A percentile compares a stretch with the other conserved stretches of the same genome.
Conservation (phyloP, 1,284 basidiomycete genomes). For the Ganoderma multipileum region DNA sequence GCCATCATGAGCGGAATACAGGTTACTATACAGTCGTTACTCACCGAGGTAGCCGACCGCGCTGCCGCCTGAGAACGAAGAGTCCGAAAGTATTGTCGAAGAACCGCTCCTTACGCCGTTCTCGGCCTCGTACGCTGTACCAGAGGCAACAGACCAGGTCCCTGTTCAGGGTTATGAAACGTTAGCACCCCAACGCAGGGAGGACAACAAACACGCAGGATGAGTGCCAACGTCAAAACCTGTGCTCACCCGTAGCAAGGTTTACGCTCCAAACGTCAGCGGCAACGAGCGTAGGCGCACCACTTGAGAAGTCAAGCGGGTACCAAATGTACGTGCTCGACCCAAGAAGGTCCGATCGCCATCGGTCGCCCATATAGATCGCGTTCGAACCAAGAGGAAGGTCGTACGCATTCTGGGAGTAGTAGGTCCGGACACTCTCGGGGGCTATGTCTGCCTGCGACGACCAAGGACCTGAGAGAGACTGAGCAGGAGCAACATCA, state of each 20-base stretch:
- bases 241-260: slow-evolving; percentile 47
- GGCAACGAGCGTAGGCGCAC: slow-evolving; percentile 57
- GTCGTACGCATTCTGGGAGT: slow-evolving; percentile 68
- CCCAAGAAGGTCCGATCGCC: slow-evolving; percentile 61
- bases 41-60: slow-evolving; percentile 63
- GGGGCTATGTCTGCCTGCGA: slow-evolving; percentile 64
- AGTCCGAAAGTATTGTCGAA: slow-evolving; percentile 50
- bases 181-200: not conserved
- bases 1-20: not conserved
- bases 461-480: slow-evolving; percentile 63
- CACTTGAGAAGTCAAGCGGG: slow-evolving; percentile 61
- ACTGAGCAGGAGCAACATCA: slow-evolving; percentile 41
- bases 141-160: slow-evolving; percentile 56
- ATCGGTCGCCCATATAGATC: slow-evolving; percentile 73
- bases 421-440: slow-evolving; percentile 57
- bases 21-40: slow-evolving; percentile 14
- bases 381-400: slow-evolving; percentile 56
- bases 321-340: slow-evolving; percentile 69
- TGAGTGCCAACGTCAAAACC: not conserved
- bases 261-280: slow-evolving; percentile 68
- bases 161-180: slow-evolving; percentile 36
- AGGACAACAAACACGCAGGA: not conserved
- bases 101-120: slow-evolving; percentile 57
- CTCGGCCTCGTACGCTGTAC: slow-evolving; percentile 66
- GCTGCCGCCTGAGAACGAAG: slow-evolving; percentile 58